These are phyloP conservation scores for Aphelidium insulamus DNA, from an alignment of 371 early-diverging fungal genomes.

Conservation along the genomic window DNA sequence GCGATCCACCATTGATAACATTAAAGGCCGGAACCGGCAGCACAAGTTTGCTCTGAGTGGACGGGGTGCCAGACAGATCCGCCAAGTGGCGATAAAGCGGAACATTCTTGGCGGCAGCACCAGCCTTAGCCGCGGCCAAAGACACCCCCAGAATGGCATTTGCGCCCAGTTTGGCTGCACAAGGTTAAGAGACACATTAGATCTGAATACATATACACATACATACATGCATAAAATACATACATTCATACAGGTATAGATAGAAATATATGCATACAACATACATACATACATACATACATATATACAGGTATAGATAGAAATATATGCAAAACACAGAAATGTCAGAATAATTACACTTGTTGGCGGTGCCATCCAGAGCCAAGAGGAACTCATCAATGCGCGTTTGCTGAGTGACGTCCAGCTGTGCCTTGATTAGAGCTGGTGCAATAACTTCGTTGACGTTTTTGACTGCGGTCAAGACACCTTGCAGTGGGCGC, in stretches of 20 bases:
- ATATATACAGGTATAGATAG: too few species aligned
- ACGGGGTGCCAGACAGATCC: constrained; percentile 37
- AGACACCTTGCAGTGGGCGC: constrained; percentile 35
- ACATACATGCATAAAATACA: too few species aligned
- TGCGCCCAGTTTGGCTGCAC: constrained; percentile 50
- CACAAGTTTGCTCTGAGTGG: constrained; percentile 52
- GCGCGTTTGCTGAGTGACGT: constrained; percentile 60
- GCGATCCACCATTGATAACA: constrained; percentile 98
- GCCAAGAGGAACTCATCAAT: constrained; percentile 77
- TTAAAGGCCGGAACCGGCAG: constrained; percentile 97
- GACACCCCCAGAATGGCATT: constrained; percentile 97
- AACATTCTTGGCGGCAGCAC: constrained; percentile 73
- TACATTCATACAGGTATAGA: too few species aligned
- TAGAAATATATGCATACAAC: too few species aligned
- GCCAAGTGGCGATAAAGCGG: constrained; percentile 82
- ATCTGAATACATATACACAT: too few species aligned
- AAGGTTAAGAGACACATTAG: not conserved
- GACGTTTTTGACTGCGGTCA: constrained; percentile 80
- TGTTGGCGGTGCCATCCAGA: constrained; percentile 87
- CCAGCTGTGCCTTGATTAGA: constrained; percentile 39
- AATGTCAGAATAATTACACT: constrained; percentile 33
- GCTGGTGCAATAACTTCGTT: constrained; percentile 64
- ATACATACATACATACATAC: too few species aligned
- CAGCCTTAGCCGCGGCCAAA: constrained; percentile 84
- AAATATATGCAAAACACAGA: constrained; percentile 1